Evolutionary conservation across 345 rosid species (phyloP), one percentile per base, ranked within the genome.

Genomic region (Eucalyptus paniculata): DNA sequence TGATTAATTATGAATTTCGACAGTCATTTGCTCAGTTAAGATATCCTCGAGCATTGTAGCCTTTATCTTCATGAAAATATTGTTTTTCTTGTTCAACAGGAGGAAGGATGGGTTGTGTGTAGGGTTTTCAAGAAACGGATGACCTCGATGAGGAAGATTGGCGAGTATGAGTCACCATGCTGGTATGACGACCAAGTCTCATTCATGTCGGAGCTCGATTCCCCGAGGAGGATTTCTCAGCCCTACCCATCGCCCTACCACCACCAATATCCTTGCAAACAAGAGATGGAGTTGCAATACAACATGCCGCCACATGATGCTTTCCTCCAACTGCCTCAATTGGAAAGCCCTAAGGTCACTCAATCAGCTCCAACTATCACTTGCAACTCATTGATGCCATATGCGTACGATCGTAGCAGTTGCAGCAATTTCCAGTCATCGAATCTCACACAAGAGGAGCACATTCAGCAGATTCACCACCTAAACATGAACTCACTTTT

Each of bases 21-120:
- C 16, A 9, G 47, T 77, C 47, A 77, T 77, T 77, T 77, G 47
- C 47, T 77, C 16, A 24, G 83, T 77, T 21, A 40, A 40, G 83
- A 77, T 77, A 77, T 77, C 30, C 83, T 77, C 24, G 83, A 21
- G 2, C 83, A 77, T 21, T 26, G 24, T 77, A 77, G 9, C 47
- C 83, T 72, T 40, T 77, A 11, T 77, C 40, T 32, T 80, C 87
- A 89, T 81, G 91, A 92, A 89, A 92, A 42, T 32, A 23, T 60
- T 32, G 30, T 34, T 88, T 32, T 15, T 88, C 54, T 88, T 21
- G 30, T 65, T 88, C 89, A 87, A 40, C 94, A 97, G 97, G 99
- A 97, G 94, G 99, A 97, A 94, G 99, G 99, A 91, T 97, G 99
- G 99, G 99, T 91, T 86, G 99, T 97, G 30, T 97, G 99, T 86